Percentiles rank a stretch among this genome's conserved stretches.
These are phyloP conservation scores for Macrophomina phaseolina DNA, from an alignment of 2,329 filamentous ascomycete genomes.

Conservation along the genomic window DNA sequence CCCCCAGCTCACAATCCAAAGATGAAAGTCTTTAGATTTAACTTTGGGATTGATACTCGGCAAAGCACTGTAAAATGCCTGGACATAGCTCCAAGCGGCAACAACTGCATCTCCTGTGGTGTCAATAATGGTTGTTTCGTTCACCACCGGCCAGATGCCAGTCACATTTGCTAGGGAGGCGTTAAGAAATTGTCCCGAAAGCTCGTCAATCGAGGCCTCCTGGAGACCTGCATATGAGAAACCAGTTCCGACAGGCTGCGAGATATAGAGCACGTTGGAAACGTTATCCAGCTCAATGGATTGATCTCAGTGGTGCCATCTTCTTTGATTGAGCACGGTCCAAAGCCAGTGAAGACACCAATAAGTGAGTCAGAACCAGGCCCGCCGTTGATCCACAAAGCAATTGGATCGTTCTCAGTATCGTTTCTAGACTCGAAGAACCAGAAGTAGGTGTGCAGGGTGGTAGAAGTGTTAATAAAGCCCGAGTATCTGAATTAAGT, in stretches of 20 bases:
- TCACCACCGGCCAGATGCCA: constrained; percentile 34
- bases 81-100: constrained; percentile 44
- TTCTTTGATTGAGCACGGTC: constrained; percentile 53
- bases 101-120: constrained; percentile 44
- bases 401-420: constrained; percentile 60
- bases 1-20: constrained; percentile 60
- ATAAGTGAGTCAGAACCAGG: constrained; percentile 20
- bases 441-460: constrained; percentile 63
- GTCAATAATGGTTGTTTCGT: constrained; percentile 48
- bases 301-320: constrained; percentile 44
- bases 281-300: constrained; percentile 46
- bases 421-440: constrained; percentile 67
- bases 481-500: constrained; percentile 10
- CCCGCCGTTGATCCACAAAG: constrained; percentile 54
- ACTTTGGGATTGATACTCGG: constrained; percentile 56
- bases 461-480: constrained; percentile 18
- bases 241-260: constrained; percentile 47
- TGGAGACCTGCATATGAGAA: constrained; percentile 44
- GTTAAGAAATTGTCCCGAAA: not conserved
- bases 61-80: constrained; percentile 43
- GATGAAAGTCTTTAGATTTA: constrained; percentile 60
- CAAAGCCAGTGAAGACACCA: constrained; percentile 41
- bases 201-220: not conserved
- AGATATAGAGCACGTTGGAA: constrained; percentile 47
- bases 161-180: constrained; percentile 43